Conservation (phyloP, 768 basidiomycete genomes). For the Agrocybe praecox region DNA sequence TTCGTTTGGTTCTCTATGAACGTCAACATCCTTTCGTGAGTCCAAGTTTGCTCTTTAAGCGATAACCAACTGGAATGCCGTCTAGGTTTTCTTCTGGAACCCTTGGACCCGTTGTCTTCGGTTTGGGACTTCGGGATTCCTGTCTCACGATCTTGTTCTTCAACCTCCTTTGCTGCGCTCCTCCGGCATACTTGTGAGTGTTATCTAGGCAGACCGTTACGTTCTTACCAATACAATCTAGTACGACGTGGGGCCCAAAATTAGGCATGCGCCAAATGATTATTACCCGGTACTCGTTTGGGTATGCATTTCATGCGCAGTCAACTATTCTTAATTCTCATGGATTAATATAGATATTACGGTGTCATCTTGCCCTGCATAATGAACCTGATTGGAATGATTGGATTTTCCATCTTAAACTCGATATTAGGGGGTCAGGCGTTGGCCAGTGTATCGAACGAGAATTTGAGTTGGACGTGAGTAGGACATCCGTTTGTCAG, state of each 20-base stretch:
- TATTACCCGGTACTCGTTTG: slow-evolving; percentile 50
- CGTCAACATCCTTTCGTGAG: slow-evolving; percentile 64
- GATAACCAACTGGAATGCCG: slow-evolving; percentile 19
- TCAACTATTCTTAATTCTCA: too few relatives aligned
- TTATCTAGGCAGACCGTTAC: background rate
- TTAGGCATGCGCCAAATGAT: slow-evolving; percentile 89
- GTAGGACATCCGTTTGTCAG: slow-evolving; percentile 11
- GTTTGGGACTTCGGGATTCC: slow-evolving; percentile 61
- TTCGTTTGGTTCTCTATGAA: slow-evolving; percentile 80
- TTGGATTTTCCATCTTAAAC: slow-evolving; percentile 73
- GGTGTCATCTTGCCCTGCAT: slow-evolving; percentile 63
- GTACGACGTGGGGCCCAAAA: slow-evolving; percentile 75
- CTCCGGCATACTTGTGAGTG: slow-evolving; percentile 64
- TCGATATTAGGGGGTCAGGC: slow-evolving; percentile 71
- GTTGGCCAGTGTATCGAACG: slow-evolving; percentile 41
- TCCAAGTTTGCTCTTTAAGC: background rate
- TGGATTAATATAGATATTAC: slow-evolving; percentile 31
- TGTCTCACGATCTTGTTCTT: slow-evolving; percentile 70
- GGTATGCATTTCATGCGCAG: slow-evolving; percentile 21
- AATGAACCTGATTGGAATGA: slow-evolving; percentile 63
- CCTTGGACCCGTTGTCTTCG: slow-evolving; percentile 62
- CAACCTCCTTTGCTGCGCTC: slow-evolving; percentile 59
- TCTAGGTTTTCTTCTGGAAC: slow-evolving; percentile 64
- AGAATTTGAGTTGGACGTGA: slow-evolving; percentile 46
- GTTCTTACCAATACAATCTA: background rate